A percentile compares a stretch with the other conserved stretches of the same genome.
These are phyloP conservation scores for Marchantia polymorpha DNA, from an alignment of 225 moss, liverwort and hornwort species.

Conservation along the genomic window DNA sequence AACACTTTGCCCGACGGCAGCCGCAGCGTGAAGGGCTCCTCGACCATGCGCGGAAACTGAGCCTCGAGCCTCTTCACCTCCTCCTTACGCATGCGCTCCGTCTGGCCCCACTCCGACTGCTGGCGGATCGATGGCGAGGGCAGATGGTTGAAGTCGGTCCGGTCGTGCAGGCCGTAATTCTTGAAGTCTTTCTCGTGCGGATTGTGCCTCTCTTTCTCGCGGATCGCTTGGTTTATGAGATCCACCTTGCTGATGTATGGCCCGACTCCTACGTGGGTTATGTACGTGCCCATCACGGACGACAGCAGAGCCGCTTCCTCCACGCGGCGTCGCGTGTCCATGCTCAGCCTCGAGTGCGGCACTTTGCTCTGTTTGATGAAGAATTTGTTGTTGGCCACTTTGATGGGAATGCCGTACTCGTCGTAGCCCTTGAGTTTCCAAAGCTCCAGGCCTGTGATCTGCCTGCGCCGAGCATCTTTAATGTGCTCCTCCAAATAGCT, in stretches of 20 bases:
- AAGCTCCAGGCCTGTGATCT: conserved; percentile 57
- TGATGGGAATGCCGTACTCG: conserved; percentile 64
- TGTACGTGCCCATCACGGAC: conserved; percentile 29
- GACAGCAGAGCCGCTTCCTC: conserved; percentile 43
- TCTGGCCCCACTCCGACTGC: conserved; percentile 30
- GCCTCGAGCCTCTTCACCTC: conserved; percentile 31
- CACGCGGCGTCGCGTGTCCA: conserved; percentile 51
- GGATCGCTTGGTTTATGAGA: conserved; percentile 29
- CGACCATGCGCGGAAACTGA: conserved; percentile 62
- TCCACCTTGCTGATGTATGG: conserved; percentile 47
- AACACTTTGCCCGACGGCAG: conserved; percentile 52
- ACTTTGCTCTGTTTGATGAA: conserved; percentile 58
- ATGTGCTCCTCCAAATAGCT: conserved; percentile 67
- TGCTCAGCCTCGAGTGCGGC: conserved; percentile 56
- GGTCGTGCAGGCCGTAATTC: not conserved
- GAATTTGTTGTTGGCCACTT: conserved; percentile 51
- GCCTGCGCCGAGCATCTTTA: conserved; percentile 32
- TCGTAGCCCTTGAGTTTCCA: conserved; percentile 51
- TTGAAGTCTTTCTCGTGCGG: conserved; percentile 47
- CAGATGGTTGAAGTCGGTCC: conserved; percentile 47
- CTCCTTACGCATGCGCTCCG: conserved; percentile 39
- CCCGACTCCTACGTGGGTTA: conserved; percentile 40
- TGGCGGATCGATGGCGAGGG: conserved; percentile 30
- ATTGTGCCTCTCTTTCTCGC: conserved; percentile 28
- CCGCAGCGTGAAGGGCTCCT: conserved; percentile 41